Conservation (phyloP, 306 rosid genomes). For the Fagus crenata region DNA sequence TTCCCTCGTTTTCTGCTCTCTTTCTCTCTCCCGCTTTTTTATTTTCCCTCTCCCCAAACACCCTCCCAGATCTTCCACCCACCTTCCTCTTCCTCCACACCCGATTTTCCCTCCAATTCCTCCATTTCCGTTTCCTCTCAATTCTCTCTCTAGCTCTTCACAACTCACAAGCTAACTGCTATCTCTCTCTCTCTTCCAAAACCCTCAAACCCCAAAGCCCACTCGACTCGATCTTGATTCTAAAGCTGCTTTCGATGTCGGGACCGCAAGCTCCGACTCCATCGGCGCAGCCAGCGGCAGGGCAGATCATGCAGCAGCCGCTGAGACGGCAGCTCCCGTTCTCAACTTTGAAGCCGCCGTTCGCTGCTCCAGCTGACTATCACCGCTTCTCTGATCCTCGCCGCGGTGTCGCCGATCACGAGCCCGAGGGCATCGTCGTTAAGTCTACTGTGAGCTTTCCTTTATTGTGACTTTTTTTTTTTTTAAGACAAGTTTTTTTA, state of each 20-base stretch:
- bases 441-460: conserved; percentile 57
- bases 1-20: conserved; percentile 85
- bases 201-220: conserved; percentile 22
- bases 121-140: conserved; percentile 16
- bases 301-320: conserved; percentile 60
- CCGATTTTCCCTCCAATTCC: conserved; percentile 17
- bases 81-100: background rate
- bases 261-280: conserved; percentile 50
- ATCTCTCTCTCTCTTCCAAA: conserved; percentile 23
- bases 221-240: conserved; percentile 31
- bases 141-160: conserved; percentile 15
- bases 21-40: conserved; percentile 71
- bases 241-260: conserved; percentile 55
- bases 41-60: conserved; percentile 49
- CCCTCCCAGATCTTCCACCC: conserved; percentile 46
- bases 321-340: conserved; percentile 75
- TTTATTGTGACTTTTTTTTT: background rate
- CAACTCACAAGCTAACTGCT: background rate
- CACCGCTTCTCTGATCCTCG: conserved; percentile 72
- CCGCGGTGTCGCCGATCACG: conserved; percentile 35
- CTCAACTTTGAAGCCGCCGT: conserved; percentile 70
- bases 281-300: conserved; percentile 35
- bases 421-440: conserved; percentile 58
- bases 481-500: background rate
- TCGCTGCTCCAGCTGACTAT: conserved; percentile 70